Evolutionary conservation across 176 grass and related monocot genomes (phyloP), one percentile per base, ranked within the genome.

Genomic region (Phyllostachys edulis): DNA sequence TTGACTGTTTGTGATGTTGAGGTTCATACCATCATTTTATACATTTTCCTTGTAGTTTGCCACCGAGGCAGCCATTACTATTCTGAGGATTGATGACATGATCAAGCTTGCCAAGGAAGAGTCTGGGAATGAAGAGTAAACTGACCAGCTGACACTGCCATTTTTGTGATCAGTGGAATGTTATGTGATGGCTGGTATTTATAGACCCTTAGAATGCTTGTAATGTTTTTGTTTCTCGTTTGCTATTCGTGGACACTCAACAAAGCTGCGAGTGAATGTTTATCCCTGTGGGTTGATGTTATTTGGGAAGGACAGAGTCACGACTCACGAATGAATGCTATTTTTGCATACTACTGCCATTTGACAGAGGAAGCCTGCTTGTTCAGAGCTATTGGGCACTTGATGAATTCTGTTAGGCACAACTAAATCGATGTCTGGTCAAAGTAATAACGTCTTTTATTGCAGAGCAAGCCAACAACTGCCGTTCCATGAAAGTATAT

Each of bases 11-110:
- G 27, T 64, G 62, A 64, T 34, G 13, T 86, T 13, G 5, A 7
- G 17, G 14, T 62, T 50, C 7, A 20, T 76, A 3, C 0, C 18
- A 15, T 45, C 66, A 37, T 64, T 51, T 44, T 3, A 5, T 75
- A 6, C 3, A 5, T 71, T 82, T 18, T 2, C 9, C 1, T 27
- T 69, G 51, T 82, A 98, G 95, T 94, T 98, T 82, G 92, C 95
- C 29, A 98, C 92, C 0, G 95, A 98, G 85, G 95, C 95, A 32
- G 95, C 95, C 29, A 98, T 98, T 71, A 94, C 95, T 42, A 98
- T 98, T 77, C 76, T 98, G 46, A 89, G 95, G 76, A 98, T 98
- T 41, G 95, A 98, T 10, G 95, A 94, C 88, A 94, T 98, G 95
- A 98, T 98, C 84, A 93, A 83, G 91, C 95, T 98, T 32, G 18